Percentiles rank a stretch among this genome's conserved stretches.
These are phyloP conservation scores for Leucocoprinus leucothites DNA, from an alignment of 768 basidiomycete species.

Conservation along the genomic window DNA sequence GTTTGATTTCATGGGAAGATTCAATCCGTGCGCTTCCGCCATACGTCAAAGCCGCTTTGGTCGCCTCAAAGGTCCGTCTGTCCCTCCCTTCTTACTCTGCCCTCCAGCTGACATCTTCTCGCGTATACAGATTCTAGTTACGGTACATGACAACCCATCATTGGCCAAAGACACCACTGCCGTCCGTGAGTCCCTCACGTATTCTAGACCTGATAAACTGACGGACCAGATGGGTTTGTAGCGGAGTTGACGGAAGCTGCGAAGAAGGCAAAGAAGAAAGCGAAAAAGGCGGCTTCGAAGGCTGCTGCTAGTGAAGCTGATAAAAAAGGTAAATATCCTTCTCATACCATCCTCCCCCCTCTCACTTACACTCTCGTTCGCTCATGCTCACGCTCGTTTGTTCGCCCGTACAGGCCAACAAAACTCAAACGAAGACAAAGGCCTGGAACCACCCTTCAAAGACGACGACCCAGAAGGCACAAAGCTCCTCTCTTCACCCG, in stretches of 20 bases:
- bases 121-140: conserved; percentile 62
- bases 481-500: conserved; percentile 58
- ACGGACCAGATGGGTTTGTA: too few species aligned
- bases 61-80: conserved; percentile 58
- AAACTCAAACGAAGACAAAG: conserved; percentile 61
- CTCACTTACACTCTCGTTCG: conserved; percentile 11
- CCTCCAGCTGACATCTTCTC: too few species aligned
- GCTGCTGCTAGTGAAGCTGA: conserved; percentile 73
- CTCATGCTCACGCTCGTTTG: background rate
- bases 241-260: conserved; percentile 54
- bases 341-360: too few species aligned
- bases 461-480: conserved; percentile 86
- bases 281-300: conserved; percentile 71
- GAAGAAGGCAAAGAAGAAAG: conserved; percentile 85
- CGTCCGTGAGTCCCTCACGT: conserved; percentile 27
- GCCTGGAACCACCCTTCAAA: conserved; percentile 55
- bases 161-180: conserved; percentile 43
- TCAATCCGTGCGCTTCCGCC: conserved; percentile 69
- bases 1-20: conserved; percentile 83
- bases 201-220: background rate
- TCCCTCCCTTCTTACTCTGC: conserved; percentile 8
- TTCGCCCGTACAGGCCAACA: conserved; percentile 28
- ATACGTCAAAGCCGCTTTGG: conserved; percentile 70
- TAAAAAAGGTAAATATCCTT: conserved; percentile 58
- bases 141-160: conserved; percentile 67